Evolutionary conservation across 2,329 filamentous ascomycete genomes (phyloP).

Genomic region (Ilyonectria destructans): DNA sequence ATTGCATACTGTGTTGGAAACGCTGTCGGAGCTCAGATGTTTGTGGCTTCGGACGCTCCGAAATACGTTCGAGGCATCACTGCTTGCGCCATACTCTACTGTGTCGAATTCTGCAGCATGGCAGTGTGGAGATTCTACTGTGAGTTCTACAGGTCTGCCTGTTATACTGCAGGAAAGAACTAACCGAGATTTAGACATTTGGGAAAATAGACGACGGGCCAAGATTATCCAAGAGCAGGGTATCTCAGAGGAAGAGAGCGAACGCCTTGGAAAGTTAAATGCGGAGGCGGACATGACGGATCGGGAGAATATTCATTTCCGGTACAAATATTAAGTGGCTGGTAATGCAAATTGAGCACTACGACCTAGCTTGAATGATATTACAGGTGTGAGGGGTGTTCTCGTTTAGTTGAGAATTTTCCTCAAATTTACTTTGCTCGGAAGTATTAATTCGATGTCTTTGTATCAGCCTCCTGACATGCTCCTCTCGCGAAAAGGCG

Average conservation of each 20-base stretch:
- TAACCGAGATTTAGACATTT: constrained; percentile 40
- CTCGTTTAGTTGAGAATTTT: not conserved
- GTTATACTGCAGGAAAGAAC: not conserved
- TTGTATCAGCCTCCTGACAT: too few relatives aligned
- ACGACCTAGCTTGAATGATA: not conserved
- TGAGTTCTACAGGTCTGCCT: constrained; percentile 19
- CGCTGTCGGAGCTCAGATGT: constrained; percentile 46
- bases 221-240: constrained; percentile 43
- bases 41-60: constrained; percentile 42
- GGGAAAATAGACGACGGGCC: constrained; percentile 47
- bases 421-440: too few relatives aligned
- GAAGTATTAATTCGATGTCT: too few relatives aligned
- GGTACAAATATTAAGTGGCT: constrained; percentile 34
- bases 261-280: constrained; percentile 46
- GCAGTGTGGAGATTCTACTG: constrained; percentile 48
- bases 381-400: not conserved
- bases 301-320: constrained; percentile 46
- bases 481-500: too few relatives aligned
- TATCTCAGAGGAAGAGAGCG: constrained; percentile 47
- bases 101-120: constrained; percentile 48
- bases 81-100: constrained; percentile 45
- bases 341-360: not conserved
- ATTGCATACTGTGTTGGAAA: constrained; percentile 46
- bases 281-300: constrained; percentile 49
- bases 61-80: constrained; percentile 43